Base-by-base conservation (phyloP, 495 filamentous ascomycete genomes). In the Talaromyces thailandensis region DNA sequence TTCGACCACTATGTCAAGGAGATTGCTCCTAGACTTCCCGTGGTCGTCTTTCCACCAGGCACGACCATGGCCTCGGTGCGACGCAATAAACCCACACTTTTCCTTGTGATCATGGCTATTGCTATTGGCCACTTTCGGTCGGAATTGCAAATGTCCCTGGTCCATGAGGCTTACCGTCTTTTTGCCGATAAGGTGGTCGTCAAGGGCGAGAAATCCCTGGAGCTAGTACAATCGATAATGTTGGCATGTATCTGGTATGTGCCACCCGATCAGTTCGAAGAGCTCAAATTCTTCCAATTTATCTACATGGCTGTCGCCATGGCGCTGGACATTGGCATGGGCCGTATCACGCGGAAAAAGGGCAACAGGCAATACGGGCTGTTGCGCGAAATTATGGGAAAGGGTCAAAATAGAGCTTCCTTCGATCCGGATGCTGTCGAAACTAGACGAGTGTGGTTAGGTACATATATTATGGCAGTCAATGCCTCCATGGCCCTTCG, bases 291-390 rank as follows among this genome's bases (percentile, higher is more conserved):
- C 70, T 92, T 92, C 72, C 88, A 90, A 73, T 80, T 91, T 48
- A 84, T 90, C 29, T 87, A 92, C 66, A 82, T 90, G 50, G 88
- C 92, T 6, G 88, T 90, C 32, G 78, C 89, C 40, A 88, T 97
- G 84, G 90, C 86, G 12, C 86, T 97, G 66, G 94, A 98, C 69
- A 81, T 97, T 45, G 93, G 92, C 0, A 81, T 98, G 31, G 87
- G 90, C 7, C 82, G 80, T 57, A 71, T 70, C 7, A 64, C 67
- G 2, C 43, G 56, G 37, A 53, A 58, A 55, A 62, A 64, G 14
- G 69, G 69, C 28, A 63, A 62, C 25, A 76, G 65, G 25, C 67
- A 65, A n/a, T 67, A 74, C 23, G 71, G 32, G 12, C 64, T 72
- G 16, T 45, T 75, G 9, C 69, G 70, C 23, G 73, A 77, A 25